Evolutionary conservation across 768 basidiomycete genomes (phyloP).

Genomic region (Dendrothele bispora): DNA sequence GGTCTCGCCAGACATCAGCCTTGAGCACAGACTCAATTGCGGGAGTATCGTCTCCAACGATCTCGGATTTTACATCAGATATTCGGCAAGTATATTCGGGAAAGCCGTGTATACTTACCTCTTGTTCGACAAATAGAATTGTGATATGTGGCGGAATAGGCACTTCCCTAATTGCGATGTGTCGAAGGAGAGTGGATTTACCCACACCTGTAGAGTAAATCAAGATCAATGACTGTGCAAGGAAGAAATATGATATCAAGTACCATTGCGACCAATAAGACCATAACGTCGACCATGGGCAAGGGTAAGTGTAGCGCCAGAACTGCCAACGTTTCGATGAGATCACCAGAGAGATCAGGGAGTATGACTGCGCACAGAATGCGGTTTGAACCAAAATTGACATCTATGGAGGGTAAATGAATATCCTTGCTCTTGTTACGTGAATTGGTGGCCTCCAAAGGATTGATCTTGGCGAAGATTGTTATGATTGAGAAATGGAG

Average conservation of each 20-base stretch:
- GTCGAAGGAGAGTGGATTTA: constrained; percentile 93
- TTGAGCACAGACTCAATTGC: constrained; percentile 96
- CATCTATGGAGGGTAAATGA: constrained; percentile 92
- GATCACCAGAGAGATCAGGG: not conserved
- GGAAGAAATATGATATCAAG: constrained; percentile 7
- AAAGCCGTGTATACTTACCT: constrained; percentile 50
- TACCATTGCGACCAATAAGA: constrained; percentile 86
- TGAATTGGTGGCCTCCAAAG: constrained; percentile 73
- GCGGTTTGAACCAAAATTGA: constrained; percentile 92
- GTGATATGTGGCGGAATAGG: constrained; percentile 94
- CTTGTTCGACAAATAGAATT: constrained; percentile 98
- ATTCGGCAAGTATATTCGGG: not conserved
- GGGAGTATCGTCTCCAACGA: constrained; percentile 88
- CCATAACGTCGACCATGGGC: constrained; percentile 91
- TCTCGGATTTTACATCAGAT: constrained; percentile 40
- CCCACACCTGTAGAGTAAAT: constrained; percentile 65
- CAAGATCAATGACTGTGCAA: not conserved
- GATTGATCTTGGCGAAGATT: constrained; percentile 77
- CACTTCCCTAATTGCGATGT: constrained; percentile 94
- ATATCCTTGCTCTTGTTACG: constrained; percentile 99
- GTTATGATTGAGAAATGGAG: not conserved
- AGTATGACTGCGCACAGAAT: constrained; percentile 63
- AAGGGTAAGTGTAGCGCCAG: constrained; percentile 83
- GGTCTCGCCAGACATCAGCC: constrained; percentile 99
- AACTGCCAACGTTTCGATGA: constrained; percentile 39